Base-by-base conservation (phyloP, 1,139 yeast genomes). In the Pichia sp. region DNA sequence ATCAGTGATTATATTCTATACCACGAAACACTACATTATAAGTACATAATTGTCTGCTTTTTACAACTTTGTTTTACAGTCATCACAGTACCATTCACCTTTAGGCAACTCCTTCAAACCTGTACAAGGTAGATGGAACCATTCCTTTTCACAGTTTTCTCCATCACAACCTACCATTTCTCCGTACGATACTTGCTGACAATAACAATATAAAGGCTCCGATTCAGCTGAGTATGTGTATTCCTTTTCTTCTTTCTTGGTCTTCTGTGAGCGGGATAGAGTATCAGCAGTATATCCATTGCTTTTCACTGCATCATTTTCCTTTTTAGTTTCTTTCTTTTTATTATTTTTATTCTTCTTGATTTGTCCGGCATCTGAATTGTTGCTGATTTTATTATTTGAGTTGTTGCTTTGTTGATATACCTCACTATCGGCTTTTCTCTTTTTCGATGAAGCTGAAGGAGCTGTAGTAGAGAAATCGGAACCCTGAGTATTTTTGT, bases 161-260 rank as follows among this genome's bases (percentile, higher is more conserved):
- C 96, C 96, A 58, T 91, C 98, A 64, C 98, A 91, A 3, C 95
- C 98, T 47, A 91, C 96, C 98, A 91, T 91, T 58, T 91, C 97
- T 17, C 98, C 98, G 61, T 84, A 89, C 4, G 97, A 89, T 1
- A 88, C 95, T 59, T 89, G 96, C 60, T 88, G 86, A 66, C 98
- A 91, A 63, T 86, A 86, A 62, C 98, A 91, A 60, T 91, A 91
- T 4, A 91, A 77, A 1, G 95, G 96, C 57, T 91, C 95, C 3
- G 49, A 41, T 10, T 54, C 59, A 17, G 43, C 33, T 12, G 52
- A 44, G n/a, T 43, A 40, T 4, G 42, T 28, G 4, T 19, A 4
- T 22, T 33, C 34, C 3, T 31, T 32, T 14, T 35, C 31, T 9
- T 41, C 42, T 14, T 42, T 39, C 14, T 40, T 34, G 14, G 20